These are phyloP conservation scores for Lepraria neglecta DNA, from an alignment of 495 filamentous ascomycete species.

Conservation along the genomic window DNA sequence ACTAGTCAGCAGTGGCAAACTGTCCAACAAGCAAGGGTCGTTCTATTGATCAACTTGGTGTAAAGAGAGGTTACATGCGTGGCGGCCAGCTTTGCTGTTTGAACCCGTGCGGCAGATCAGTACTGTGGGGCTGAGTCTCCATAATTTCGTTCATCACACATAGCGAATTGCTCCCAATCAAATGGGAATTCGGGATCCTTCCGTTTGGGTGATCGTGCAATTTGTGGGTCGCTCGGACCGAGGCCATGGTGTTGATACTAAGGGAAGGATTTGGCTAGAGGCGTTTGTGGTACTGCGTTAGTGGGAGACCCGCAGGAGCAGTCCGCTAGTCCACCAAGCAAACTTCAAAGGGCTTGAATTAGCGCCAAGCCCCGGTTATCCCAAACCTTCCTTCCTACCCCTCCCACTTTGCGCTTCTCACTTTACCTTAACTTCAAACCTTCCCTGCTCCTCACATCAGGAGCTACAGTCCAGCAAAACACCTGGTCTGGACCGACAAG, in stretches of 20 bases:
- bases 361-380: conserved; percentile 3
- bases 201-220: background rate
- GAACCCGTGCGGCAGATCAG: background rate
- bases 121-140: no score
- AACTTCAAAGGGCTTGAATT: background rate
- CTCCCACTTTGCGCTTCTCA: background rate
- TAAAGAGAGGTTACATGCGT: conserved; percentile 4
- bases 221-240: conserved; percentile 2
- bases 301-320: conserved; percentile 2
- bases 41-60: background rate
- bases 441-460: background rate
- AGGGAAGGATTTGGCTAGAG: conserved; percentile 5
- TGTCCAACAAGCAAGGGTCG: background rate
- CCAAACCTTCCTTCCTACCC: conserved; percentile 8
- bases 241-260: conserved; percentile 2
- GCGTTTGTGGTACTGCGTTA: background rate
- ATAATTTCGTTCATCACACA: no score
- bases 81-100: conserved; percentile 1
- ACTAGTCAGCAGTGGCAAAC: background rate
- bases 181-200: background rate
- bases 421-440: background rate
- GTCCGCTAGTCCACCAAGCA: background rate
- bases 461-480: background rate
- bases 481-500: background rate
- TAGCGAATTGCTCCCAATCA: no score